Base-by-base conservation (phyloP, 768 basidiomycete genomes). In the Baorangia bicolor region DNA sequence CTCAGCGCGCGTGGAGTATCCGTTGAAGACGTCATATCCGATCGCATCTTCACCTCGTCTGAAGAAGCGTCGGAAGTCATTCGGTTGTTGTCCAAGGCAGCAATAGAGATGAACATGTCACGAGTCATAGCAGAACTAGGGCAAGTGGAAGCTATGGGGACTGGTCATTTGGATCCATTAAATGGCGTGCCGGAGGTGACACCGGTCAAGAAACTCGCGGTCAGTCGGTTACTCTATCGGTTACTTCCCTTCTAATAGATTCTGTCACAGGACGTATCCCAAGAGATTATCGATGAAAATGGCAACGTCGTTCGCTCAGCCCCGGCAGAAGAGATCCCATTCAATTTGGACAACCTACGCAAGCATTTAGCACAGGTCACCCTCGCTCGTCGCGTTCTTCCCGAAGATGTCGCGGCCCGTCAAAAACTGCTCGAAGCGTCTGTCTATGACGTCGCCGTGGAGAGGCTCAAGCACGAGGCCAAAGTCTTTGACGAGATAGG, bases 361-460 rank as follows among this genome's bases (percentile, higher is more conserved):
- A 79, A 80, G 23, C 86, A 89, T 64, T 80, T 95, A 20, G 74
- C 81, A 3, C 73, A 83, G 56, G 78, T 88, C n/a, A 72, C 77
- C 8, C 77, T 87, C 50, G 83, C 87, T 2, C 82, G 86, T 34
- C 78, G 80, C 3, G 76, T 88, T 7, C 77, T 90, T 41, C 77
- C 83, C 1, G 81, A 85, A 53, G 88, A 93, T 60, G 69, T 85
- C n/a, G 73, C 81, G 16, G 76, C 83, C 1, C 88, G 93, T 2
- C 93, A 96, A 69, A 85, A 85, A 58, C 77, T 92, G 8, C 81
- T 95, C 5, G 94, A 96, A 70, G 82, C 87, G 41, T 90, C 91
- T 3, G 91, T 89, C 5, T 92, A 92, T 69, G 90, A 93, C 25
- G 85, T 91, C 34, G 92, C 93, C 0, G 77, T 83, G 3, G 82